These are phyloP conservation scores for Solanum hybrid DNA, from an alignment of 305 asterid species.

Conservation along the genomic window DNA sequence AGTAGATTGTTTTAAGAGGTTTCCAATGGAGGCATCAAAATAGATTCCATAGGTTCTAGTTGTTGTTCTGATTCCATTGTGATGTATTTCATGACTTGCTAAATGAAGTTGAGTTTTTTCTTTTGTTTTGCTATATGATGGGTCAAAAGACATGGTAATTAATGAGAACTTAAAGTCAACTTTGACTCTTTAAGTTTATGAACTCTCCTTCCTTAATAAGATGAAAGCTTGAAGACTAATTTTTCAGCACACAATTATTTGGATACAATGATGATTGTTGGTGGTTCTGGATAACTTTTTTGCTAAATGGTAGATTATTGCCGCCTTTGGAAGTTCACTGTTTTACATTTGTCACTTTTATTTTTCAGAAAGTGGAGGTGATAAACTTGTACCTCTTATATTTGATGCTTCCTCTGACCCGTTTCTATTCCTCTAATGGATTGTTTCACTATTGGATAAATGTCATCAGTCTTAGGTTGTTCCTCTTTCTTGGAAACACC, in stretches of 20 bases:
- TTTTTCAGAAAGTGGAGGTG: too few species aligned
- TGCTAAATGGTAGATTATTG: background rate
- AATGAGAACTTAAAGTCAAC: background rate
- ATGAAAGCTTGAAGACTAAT: background rate
- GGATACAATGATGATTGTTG: background rate
- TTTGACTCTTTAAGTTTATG: background rate
- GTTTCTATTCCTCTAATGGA: background rate
- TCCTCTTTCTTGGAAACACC: background rate
- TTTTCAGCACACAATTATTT: background rate
- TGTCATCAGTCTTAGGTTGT: background rate
- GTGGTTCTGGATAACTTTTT: background rate
- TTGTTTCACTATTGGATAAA: background rate
- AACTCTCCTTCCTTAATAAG: background rate
- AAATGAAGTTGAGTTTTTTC: background rate
- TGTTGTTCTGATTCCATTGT: background rate
- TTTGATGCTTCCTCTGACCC: background rate
- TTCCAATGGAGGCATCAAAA: background rate
- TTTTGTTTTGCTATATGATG: background rate
- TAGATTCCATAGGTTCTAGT: background rate
- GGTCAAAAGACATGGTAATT: background rate
- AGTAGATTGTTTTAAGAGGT: conserved; percentile 22
- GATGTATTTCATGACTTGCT: background rate
- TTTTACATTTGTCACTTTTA: background rate
- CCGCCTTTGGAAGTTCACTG: background rate
- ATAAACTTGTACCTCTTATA: background rate